Evolutionary conservation across 805 yeast species (phyloP), one percentile per base, ranked within the genome.

Genomic region (Metschnikowia cerradonensis): DNA sequence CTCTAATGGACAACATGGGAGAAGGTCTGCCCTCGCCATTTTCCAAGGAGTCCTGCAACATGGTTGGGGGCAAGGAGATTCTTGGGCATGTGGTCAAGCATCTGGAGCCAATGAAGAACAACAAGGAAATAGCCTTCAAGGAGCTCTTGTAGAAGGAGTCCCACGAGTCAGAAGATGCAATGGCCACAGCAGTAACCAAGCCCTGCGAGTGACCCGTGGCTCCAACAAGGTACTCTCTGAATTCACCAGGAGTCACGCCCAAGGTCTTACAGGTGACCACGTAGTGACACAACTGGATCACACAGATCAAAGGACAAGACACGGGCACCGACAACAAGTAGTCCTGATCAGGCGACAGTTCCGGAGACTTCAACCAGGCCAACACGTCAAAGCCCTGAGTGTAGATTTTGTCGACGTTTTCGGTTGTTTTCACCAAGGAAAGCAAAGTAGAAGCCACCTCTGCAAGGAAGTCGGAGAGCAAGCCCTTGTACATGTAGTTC

Each of bases 21-120:
- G 96, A 86, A 56, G 99, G 99, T 61, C 81, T 78, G 61, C 99
- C 99, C 76, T 94, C 99, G 62, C 92, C 92, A 66, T 90, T 85
- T 63, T 89, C 95, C 66, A 86, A 82, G 23, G 96, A 86, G 71
- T 94, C 99, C 68, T 89, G 89, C 60, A 91, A 81, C 70, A 88
- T 88, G 20, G 95, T 81, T 52, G 99, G 99, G 39, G 99, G 90
- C 66, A 94, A 79, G 37, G 96, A 87, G 43, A 98, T 94, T 64
- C 88, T 83, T 63, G 99, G 99, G 70, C 90, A 92, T 55, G 84
- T 82, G 70, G 83, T 86, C 69, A 89, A 84, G 73, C 96, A 86
- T 72, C 97, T 85, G 52, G 91, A 84, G 70, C 98, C 98, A 63
- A 92, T 84, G 78, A 84, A 94, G 79, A 94, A 94, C 66, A 94